A percentile compares a stretch with the other conserved stretches of the same genome.
These are phyloP conservation scores for Penicillium coffeae DNA, from an alignment of 495 filamentous ascomycete genomes.

Conservation along the genomic window DNA sequence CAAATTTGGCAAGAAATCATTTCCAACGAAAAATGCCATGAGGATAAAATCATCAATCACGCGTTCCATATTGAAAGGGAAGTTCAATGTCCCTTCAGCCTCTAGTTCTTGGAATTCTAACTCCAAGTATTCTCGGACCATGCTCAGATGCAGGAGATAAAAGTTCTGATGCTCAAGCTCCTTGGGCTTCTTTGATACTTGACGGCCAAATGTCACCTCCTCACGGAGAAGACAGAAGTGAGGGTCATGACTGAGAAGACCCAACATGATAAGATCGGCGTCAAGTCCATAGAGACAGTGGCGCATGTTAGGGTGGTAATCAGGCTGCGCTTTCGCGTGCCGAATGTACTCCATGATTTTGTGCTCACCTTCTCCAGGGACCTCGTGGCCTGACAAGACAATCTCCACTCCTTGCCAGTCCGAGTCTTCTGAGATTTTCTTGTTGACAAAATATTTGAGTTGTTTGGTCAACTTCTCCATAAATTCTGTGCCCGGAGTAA, in stretches of 20 bases:
- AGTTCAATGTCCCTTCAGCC: conserved; percentile 65
- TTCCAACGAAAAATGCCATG: conserved; percentile 99
- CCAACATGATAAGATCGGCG: conserved; percentile 98
- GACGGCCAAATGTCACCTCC: conserved; percentile 93
- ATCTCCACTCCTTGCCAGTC: conserved; percentile 98
- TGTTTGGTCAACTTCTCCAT: conserved; percentile 94
- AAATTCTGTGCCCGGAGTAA: conserved; percentile 96
- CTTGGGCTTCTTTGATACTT: conserved; percentile 80
- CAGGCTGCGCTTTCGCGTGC: conserved; percentile 87
- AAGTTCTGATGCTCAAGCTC: conserved; percentile 99
- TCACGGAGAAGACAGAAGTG: conserved; percentile 97
- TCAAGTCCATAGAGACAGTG: conserved; percentile 98
- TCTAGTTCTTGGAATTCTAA: conserved; percentile 94
- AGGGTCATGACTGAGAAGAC: conserved; percentile 92
- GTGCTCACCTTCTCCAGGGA: conserved; percentile 98
- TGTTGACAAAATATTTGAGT: conserved; percentile 97
- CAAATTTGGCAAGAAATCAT: conserved; percentile 97
- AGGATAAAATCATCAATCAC: conserved; percentile 99
- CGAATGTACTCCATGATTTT: conserved; percentile 99
- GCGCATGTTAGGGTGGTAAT: conserved; percentile 91
- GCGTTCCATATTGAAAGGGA: conserved; percentile 89
- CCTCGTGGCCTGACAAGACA: conserved; percentile 95
- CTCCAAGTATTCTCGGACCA: conserved; percentile 95
- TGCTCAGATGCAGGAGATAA: conserved; percentile 93
- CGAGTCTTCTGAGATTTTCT: conserved; percentile 93